A percentile compares a stretch with the other conserved stretches of the same genome.
These are phyloP conservation scores for Aplosporella prunicola DNA, from an alignment of 2,329 filamentous ascomycete genomes.

Conservation along the genomic window DNA sequence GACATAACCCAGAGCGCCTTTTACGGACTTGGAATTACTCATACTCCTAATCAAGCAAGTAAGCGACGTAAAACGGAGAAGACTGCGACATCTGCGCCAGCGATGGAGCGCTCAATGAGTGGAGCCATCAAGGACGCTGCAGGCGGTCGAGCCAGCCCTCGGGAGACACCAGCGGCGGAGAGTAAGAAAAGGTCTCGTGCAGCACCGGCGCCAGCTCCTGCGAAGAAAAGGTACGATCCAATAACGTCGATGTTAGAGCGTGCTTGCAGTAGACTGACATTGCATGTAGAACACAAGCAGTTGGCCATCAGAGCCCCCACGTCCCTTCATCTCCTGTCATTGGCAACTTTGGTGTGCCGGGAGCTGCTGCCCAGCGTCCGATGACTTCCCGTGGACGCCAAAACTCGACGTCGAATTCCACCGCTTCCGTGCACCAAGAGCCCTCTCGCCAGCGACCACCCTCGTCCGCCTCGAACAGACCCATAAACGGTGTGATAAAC, in stretches of 20 bases:
- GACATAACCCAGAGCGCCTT: constrained; percentile 44
- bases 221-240: constrained; percentile 68
- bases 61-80: constrained; percentile 82
- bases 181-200: constrained; percentile 65
- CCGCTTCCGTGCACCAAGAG: constrained; percentile 44
- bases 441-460: constrained; percentile 21
- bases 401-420: constrained; percentile 46
- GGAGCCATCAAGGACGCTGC: constrained; percentile 41
- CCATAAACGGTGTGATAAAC: constrained; percentile 5
- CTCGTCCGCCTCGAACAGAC: constrained; percentile 26
- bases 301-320: constrained; percentile 55
- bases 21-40: constrained; percentile 58
- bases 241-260: background rate
- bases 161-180: constrained; percentile 59
- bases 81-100: constrained; percentile 29
- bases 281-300: constrained; percentile 34
- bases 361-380: constrained; percentile 49
- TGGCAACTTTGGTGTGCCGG: constrained; percentile 51
- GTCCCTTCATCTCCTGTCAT: constrained; percentile 68
- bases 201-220: constrained; percentile 53
- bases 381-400: constrained; percentile 64
- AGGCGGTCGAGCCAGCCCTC: constrained; percentile 47
- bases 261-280: constrained; percentile 2
- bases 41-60: constrained; percentile 44
- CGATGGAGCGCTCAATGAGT: constrained; percentile 61